Conservation (phyloP, 2,329 filamentous ascomycete genomes). For the Exophiala bonariae region DNA sequence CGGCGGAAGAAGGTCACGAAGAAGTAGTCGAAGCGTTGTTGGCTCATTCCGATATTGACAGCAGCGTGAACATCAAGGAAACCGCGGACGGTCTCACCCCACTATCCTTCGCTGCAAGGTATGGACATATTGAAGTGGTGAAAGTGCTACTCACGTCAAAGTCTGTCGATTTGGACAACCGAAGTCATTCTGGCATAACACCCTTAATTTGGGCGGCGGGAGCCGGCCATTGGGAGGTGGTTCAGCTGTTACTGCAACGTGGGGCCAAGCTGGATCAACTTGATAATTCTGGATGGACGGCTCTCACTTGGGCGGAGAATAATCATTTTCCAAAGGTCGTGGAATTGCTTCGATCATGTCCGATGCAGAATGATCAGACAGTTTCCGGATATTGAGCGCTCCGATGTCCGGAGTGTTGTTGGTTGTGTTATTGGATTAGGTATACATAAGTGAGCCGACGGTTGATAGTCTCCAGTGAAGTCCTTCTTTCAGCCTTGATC, state of each 20-base stretch:
- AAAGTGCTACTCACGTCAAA: conserved; percentile 10
- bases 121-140: conserved; percentile 14
- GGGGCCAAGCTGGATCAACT: background rate
- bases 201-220: conserved; percentile 8
- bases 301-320: no score
- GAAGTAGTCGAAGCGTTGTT: conserved; percentile 14
- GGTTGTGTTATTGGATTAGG: no score
- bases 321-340: no score
- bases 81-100: conserved; percentile 2
- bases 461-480: no score
- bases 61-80: conserved; percentile 4
- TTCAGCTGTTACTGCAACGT: conserved; percentile 22
- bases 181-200: conserved; percentile 2
- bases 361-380: no score
- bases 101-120: conserved; percentile 3
- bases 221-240: conserved; percentile 33
- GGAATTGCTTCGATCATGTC: no score
- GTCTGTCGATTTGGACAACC: background rate
- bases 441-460: no score
- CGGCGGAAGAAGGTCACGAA: conserved; percentile 11
- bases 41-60: conserved; percentile 5
- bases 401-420: no score
- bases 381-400: no score
- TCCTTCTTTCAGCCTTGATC: no score
- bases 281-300: no score